phyloP scores from a whole-genome alignment of 139 green algal genomes.

The Pseudopediastrum boryanum region DNA sequence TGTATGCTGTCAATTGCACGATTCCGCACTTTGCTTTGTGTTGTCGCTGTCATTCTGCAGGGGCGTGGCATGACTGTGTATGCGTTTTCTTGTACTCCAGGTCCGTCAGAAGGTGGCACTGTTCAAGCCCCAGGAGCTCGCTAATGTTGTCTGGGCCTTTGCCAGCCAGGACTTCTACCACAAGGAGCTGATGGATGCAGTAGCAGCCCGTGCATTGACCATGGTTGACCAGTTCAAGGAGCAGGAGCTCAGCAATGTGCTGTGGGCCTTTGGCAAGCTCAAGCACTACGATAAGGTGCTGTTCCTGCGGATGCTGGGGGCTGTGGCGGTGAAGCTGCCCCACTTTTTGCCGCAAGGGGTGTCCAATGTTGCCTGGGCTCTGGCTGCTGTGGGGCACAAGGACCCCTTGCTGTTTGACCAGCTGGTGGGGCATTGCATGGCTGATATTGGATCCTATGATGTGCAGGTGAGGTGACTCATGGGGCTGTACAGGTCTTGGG shows the following conservation, averaged over 20 bases:
- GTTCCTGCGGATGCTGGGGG: constrained; percentile 44
- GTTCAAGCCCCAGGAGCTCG: constrained; percentile 72
- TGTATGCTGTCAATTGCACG: too few relatives aligned
- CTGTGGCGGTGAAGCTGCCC: constrained; percentile 45
- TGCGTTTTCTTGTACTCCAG: constrained; percentile 15
- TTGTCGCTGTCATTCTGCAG: too few relatives aligned
- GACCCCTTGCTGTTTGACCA: constrained; percentile 41
- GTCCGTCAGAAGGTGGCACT: constrained; percentile 32
- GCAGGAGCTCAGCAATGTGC: constrained; percentile 66
- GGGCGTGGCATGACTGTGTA: too few relatives aligned
- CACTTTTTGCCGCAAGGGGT: constrained; percentile 62
- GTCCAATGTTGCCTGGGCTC: constrained; percentile 60
- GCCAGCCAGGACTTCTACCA: constrained; percentile 54
- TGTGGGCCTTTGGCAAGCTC: constrained; percentile 62
- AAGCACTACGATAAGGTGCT: constrained; percentile 30
- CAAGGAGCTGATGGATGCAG: constrained; percentile 25
- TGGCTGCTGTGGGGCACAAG: constrained; percentile 38
- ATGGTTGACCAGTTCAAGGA: constrained; percentile 61
- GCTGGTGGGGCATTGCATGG: constrained; percentile 41
- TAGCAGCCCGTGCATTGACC: constrained; percentile 22
- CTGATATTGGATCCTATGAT: constrained; percentile 42
- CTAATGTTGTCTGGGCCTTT: constrained; percentile 70
- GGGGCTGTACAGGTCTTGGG: too few relatives aligned
- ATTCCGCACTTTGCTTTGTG: too few relatives aligned
- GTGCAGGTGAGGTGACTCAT: constrained; percentile 42